These are phyloP conservation scores for Ilex aquifolium DNA, from an alignment of 257 asterid genomes.

Conservation along the genomic window DNA sequence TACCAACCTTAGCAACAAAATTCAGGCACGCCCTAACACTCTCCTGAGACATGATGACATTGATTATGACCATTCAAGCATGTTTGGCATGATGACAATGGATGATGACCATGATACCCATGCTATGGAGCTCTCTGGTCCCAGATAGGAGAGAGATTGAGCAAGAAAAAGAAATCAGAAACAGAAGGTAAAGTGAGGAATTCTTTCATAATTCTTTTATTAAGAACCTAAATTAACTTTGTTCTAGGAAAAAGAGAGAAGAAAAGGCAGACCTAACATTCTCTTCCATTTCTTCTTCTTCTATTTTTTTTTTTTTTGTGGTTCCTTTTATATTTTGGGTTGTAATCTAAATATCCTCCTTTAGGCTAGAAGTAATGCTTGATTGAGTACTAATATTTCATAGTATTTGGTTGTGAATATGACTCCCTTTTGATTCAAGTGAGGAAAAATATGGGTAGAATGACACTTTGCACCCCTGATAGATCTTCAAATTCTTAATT, in stretches of 20 bases:
- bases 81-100: constrained; percentile 63
- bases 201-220: constrained; percentile 20
- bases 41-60: constrained; percentile 29
- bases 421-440: too few relatives aligned
- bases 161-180: not conserved
- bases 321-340: not conserved
- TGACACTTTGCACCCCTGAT: too few relatives aligned
- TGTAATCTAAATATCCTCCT: too few relatives aligned
- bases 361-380: not conserved
- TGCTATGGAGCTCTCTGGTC: constrained; percentile 99
- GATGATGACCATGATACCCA: constrained; percentile 80
- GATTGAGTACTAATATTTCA: not conserved
- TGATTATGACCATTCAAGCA: constrained; percentile 47
- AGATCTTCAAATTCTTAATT: too few relatives aligned
- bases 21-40: constrained; percentile 17
- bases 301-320: constrained; percentile 10
- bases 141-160: constrained; percentile 40
- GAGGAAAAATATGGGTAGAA: too few relatives aligned
- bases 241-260: constrained; percentile 4
- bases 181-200: constrained; percentile 10
- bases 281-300: constrained; percentile 4
- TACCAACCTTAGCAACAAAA: constrained; percentile 11
- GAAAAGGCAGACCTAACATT: constrained; percentile 4
- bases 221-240: constrained; percentile 11
- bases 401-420: too few relatives aligned